These are phyloP conservation scores for Penicillium chermesinum DNA, from an alignment of 495 filamentous ascomycete genomes.

Conservation along the genomic window DNA sequence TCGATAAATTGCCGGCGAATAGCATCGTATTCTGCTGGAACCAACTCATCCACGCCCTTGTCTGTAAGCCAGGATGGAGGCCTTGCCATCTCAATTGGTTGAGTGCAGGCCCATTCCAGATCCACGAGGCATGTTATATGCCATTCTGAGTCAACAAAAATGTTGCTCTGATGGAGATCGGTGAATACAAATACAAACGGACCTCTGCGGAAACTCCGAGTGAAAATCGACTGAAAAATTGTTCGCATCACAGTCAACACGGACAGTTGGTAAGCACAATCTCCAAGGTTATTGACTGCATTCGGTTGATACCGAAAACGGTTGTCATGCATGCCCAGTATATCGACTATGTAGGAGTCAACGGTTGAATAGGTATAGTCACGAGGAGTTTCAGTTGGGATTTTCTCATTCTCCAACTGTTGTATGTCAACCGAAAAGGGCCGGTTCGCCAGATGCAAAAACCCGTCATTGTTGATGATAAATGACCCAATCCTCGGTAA, in stretches of 20 bases:
- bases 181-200: slow-evolving; percentile 23
- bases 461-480: slow-evolving; percentile 15
- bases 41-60: no score
- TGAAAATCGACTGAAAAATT: slow-evolving; percentile 9
- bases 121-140: slow-evolving; percentile 31
- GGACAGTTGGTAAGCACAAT: slow-evolving; percentile 26
- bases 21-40: no score
- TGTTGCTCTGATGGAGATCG: slow-evolving; percentile 32
- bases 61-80: slow-evolving; percentile 33
- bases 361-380: slow-evolving; percentile 18
- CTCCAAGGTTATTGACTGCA: slow-evolving; percentile 11
- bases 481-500: slow-evolving; percentile 22
- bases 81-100: slow-evolving; percentile 26
- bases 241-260: slow-evolving; percentile 23
- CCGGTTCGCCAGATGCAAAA: slow-evolving; percentile 21
- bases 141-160: slow-evolving; percentile 32
- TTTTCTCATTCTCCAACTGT: slow-evolving; percentile 28
- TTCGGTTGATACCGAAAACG: slow-evolving; percentile 26
- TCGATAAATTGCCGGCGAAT: no score
- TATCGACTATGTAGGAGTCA: slow-evolving; percentile 23
- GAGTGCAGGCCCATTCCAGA: slow-evolving; percentile 34
- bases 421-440: slow-evolving; percentile 18
- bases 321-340: slow-evolving; percentile 26
- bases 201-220: slow-evolving; percentile 24
- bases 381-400: slow-evolving; percentile 22